A percentile compares a stretch with the other conserved stretches of the same genome.
Evolutionary conservation across 2,329 filamentous ascomycete genomes (phyloP).

Genomic region (Sarocladiaceae sp.): DNA sequence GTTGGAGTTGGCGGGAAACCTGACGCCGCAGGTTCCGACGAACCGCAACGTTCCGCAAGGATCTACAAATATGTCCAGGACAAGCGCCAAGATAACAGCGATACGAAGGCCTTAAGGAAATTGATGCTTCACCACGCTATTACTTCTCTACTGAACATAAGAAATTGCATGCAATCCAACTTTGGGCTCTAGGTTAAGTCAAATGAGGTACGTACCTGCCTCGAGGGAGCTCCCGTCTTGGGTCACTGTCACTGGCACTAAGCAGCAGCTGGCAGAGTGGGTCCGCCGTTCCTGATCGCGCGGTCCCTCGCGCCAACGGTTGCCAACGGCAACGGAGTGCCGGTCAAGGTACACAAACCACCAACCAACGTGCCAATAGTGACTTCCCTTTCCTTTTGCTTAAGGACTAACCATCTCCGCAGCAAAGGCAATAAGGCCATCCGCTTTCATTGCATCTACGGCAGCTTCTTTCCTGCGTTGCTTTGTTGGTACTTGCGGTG

Average conservation of each 20-base stretch:
- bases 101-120: too few species aligned
- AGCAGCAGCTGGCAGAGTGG: conserved; percentile 1
- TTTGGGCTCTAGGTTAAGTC: too few species aligned
- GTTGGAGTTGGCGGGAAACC: conserved; percentile 2
- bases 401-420: too few species aligned
- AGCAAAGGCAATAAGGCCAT: conserved; percentile 3
- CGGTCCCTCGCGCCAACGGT: conserved; percentile 12
- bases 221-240: too few species aligned
- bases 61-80: not conserved
- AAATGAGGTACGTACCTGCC: too few species aligned
- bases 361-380: conserved; percentile 12
- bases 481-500: too few species aligned
- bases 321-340: conserved; percentile 25
- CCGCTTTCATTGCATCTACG: not conserved
- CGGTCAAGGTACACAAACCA: conserved; percentile 30
- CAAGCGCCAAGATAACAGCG: too few species aligned
- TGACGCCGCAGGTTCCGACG: conserved; percentile 5
- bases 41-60: not conserved
- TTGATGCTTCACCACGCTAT: too few species aligned
- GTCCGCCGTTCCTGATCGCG: conserved; percentile 3
- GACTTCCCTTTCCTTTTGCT: conserved; percentile 11
- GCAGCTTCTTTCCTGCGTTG: not conserved
- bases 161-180: too few species aligned
- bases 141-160: too few species aligned
- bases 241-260: not conserved